Evolutionary conservation across 805 yeast species (phyloP).

Genomic region (Candida krabiensis): DNA sequence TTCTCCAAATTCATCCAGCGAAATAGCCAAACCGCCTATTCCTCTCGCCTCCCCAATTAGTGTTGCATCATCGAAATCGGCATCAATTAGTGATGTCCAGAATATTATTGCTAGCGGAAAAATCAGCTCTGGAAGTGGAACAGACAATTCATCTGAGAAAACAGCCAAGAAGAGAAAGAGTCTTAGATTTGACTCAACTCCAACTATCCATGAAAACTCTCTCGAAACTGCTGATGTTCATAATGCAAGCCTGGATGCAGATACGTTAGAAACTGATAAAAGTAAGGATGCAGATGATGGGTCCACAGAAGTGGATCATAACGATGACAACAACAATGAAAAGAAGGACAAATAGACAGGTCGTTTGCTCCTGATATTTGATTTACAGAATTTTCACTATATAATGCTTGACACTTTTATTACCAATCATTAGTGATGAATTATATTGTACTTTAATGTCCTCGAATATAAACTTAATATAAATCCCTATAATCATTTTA

Average conservation of each 20-base stretch:
- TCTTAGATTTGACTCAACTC: conserved; percentile 26
- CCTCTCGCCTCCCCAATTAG: conserved; percentile 12
- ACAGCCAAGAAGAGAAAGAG: conserved; percentile 26
- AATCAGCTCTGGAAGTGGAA: conserved; percentile 16
- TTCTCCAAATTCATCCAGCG: conserved; percentile 24
- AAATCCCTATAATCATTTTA: too few relatives aligned
- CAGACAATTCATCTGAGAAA: conserved; percentile 4
- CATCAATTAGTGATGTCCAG: conserved; percentile 20
- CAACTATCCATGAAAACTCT: conserved; percentile 15
- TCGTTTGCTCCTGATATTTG: too few relatives aligned
- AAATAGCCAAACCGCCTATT: conserved; percentile 1
- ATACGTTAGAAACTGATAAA: background rate
- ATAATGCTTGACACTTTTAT: too few relatives aligned
- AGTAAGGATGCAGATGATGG: background rate
- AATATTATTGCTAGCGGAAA: conserved; percentile 26
- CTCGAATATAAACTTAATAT: too few relatives aligned
- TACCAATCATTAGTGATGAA: too few relatives aligned
- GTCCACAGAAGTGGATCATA: too few relatives aligned
- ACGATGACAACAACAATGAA: too few relatives aligned
- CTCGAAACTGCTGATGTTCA: conserved; percentile 2
- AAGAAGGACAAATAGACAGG: too few relatives aligned
- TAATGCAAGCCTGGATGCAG: too few relatives aligned
- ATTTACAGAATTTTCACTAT: too few relatives aligned
- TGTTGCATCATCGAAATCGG: conserved; percentile 11
- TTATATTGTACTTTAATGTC: too few relatives aligned